Evolutionary conservation across 129 eudicot genomes (phyloP).

Genomic region (Logfia minima): DNA sequence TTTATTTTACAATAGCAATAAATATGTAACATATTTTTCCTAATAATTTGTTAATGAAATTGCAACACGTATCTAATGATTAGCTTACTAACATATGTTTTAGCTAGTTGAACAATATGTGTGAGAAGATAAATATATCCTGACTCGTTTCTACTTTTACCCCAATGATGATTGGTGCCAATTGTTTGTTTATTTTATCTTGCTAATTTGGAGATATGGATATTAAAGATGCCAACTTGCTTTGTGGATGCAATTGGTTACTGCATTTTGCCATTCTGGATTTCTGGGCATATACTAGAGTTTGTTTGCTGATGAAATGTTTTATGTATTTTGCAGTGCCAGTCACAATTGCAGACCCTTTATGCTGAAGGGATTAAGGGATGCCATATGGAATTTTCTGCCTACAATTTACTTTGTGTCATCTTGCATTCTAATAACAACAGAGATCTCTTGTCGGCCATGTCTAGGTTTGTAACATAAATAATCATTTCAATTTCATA

Average conservation of each 20-base stretch:
- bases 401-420: slow-evolving; percentile 80
- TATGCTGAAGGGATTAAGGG: slow-evolving; percentile 93
- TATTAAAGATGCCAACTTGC: background rate
- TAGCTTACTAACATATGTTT: slow-evolving; percentile 1
- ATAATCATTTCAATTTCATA: background rate
- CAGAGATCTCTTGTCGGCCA: slow-evolving; percentile 84
- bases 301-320: background rate
- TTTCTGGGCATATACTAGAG: background rate
- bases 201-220: background rate
- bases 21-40: background rate
- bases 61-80: slow-evolving; percentile 2
- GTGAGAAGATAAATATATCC: background rate
- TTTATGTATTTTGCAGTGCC: slow-evolving; percentile 61
- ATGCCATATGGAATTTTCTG: slow-evolving; percentile 82
- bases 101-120: background rate
- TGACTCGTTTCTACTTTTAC: background rate
- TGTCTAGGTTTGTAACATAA: slow-evolving; percentile 72
- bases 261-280: background rate
- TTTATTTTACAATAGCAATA: background rate
- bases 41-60: background rate
- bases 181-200: background rate
- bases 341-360: slow-evolving; percentile 84
- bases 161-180: background rate
- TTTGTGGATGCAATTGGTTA: background rate
- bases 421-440: slow-evolving; percentile 87